Percentiles rank a stretch among this genome's conserved stretches.
Conservation (phyloP, 139 green algal genomes). For the Haematococcus sp. region DNA sequence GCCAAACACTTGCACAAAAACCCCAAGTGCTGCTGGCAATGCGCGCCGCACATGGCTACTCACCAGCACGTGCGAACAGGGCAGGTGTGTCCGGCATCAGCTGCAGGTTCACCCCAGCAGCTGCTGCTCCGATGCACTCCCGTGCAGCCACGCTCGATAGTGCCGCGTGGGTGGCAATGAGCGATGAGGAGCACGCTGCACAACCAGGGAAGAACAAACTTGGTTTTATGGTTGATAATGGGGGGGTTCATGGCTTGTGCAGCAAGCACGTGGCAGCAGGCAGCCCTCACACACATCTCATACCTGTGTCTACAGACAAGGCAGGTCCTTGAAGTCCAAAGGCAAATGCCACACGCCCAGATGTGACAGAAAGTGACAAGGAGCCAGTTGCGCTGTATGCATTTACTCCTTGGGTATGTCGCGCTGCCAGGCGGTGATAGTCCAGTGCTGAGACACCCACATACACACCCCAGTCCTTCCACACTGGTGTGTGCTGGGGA, state of each 20-base stretch:
- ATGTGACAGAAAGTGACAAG: conserved; percentile 57
- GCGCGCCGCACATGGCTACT: background rate
- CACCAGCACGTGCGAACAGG: conserved; percentile 54
- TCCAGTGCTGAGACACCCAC: conserved; percentile 70
- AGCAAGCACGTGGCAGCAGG: background rate
- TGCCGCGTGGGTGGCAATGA: conserved; percentile 66
- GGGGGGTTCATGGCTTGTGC: background rate
- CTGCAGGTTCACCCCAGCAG: conserved; percentile 48
- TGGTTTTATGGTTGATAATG: no score
- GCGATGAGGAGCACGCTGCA: conserved; percentile 73
- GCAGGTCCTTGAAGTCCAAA: conserved; percentile 70
- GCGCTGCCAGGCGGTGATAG: conserved; percentile 55
- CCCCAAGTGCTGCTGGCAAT: background rate
- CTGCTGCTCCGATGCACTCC: conserved; percentile 31
- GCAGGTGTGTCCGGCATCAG: conserved; percentile 56
- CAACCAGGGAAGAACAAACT: background rate
- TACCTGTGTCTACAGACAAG: conserved; percentile 73
- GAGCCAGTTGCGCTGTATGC: conserved; percentile 49
- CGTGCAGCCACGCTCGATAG: conserved; percentile 31
- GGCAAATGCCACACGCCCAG: conserved; percentile 70
- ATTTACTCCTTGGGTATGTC: background rate
- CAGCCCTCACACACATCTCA: background rate
- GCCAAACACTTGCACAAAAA: no score
- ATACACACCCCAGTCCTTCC: conserved; percentile 48
- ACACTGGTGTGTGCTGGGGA: background rate